Base-by-base conservation (phyloP, 1,139 yeast genomes). In the Kurtzmaniella natalensis region DNA sequence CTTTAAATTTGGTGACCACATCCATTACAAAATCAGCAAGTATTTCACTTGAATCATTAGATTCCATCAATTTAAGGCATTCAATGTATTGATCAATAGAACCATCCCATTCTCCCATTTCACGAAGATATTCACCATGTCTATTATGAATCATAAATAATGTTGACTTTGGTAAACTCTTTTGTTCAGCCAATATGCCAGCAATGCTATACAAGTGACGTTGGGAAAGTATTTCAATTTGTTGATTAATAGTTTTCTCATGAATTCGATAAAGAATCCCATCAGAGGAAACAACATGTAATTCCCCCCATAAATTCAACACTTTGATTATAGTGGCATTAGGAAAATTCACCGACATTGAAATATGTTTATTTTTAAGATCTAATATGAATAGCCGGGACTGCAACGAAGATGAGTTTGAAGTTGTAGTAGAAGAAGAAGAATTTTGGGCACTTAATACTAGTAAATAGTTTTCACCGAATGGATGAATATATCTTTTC, bases 1-100 rank as follows among this genome's bases (percentile, higher is more conserved):
- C 95, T 43, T 85, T 86, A 55, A 82, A 88, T 47, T 82, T 82
- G 19, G 88, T 76, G 22, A 92, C 85, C 5, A 88, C 76, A 42
- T 79, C 83, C 58, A 89, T 83, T 4, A 88, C 78, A 42, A 80
- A 81, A 23, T 76, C 74, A 29, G 64, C 65, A 13, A 28, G 24
- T 11, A 11, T 7, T 34, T 35, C 31, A 14, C 29, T 22, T 4
- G 23, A 7, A 7, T 25, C 36, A 7, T 16, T 33, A 2, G 43
- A 27, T 28, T 42, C 46, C 18, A 41, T 50, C 26, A 57, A 47
- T 9, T 51, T 48, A 36, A 69, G 51, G 34, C 72, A 64, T 28
- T 58, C 57, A 13, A 82, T 72, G 48, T 78, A 92, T 41, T 83
- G 81, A 16, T 71, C 67, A 43, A 88, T 76, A 0, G 97, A 83